These are phyloP conservation scores for Rubroboletus pulcherrimus DNA, from an alignment of 768 basidiomycete species.

Conservation along the genomic window DNA sequence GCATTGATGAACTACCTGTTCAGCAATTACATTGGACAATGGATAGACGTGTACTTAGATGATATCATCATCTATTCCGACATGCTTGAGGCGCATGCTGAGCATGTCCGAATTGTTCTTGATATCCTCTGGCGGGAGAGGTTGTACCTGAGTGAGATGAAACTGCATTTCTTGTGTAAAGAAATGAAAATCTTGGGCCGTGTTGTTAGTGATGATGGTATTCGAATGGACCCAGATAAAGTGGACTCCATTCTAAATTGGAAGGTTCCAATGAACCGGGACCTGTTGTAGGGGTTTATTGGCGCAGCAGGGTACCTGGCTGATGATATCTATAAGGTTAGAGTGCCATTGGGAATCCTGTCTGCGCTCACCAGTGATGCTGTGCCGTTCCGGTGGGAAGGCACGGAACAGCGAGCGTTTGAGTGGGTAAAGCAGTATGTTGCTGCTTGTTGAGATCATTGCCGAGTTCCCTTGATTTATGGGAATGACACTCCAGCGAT, in stretches of 20 bases:
- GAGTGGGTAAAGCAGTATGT: no score
- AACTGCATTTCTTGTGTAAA: constrained; percentile 31
- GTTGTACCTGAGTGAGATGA: constrained; percentile 35
- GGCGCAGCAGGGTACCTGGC: not conserved
- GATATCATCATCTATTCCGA: constrained; percentile 9
- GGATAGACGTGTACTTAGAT: constrained; percentile 8
- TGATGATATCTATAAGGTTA: not conserved
- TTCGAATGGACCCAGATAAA: constrained; percentile 43
- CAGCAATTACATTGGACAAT: not conserved
- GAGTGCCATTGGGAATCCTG: not conserved
- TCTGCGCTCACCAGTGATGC: not conserved
- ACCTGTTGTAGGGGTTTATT: not conserved
- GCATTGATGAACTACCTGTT: constrained; percentile 7
- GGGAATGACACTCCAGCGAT: accelerated
- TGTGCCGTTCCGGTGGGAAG: not conserved
- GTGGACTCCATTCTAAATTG: constrained; percentile 32
- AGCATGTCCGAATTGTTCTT: constrained; percentile 32
- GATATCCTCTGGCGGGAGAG: constrained; percentile 31
- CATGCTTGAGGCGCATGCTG: constrained; percentile 26
- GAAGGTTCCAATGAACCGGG: not conserved
- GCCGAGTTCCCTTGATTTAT: no score
- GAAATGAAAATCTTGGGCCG: constrained; percentile 35
- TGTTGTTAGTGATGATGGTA: constrained; percentile 36
- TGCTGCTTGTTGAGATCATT: no score
- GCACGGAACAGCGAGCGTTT: no score